A percentile compares a stretch with the other conserved stretches of the same genome.
Conservation (phyloP, 441 rosid species). For the Jatropha multifida region DNA sequence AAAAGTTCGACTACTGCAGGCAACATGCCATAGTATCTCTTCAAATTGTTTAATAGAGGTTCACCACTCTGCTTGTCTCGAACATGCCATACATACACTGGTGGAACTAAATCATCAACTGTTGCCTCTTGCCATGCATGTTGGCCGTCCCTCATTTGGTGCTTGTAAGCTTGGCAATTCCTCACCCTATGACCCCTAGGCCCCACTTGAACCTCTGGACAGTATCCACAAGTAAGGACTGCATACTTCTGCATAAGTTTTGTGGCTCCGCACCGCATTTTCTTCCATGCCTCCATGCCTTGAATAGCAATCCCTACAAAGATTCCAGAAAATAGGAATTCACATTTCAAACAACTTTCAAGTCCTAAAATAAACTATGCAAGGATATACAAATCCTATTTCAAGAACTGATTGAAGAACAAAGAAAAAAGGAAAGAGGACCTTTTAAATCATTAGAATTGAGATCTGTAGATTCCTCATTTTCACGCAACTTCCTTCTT, state of each 20-base stretch:
- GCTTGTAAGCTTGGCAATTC: slow-evolving; percentile 49
- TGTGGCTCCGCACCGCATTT: slow-evolving; percentile 37
- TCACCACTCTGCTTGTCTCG: slow-evolving; percentile 23
- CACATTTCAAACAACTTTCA: background rate
- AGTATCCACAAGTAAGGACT: slow-evolving; percentile 53
- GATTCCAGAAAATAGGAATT: background rate
- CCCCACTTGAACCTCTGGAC: slow-evolving; percentile 49
- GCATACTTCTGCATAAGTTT: slow-evolving; percentile 41
- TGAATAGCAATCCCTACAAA: slow-evolving; percentile 27
- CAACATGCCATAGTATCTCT: slow-evolving; percentile 49
- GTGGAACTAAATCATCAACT: slow-evolving; percentile 44
- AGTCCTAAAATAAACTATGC: background rate
- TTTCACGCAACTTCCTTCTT: slow-evolving; percentile 23
- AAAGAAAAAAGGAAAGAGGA: slow-evolving; percentile 11
- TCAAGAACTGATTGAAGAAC: background rate
- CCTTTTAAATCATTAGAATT: slow-evolving; percentile 30
- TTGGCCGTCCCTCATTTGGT: slow-evolving; percentile 61
- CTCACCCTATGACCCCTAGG: slow-evolving; percentile 56
- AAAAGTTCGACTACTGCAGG: slow-evolving; percentile 51
- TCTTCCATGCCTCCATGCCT: slow-evolving; percentile 47
- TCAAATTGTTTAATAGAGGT: slow-evolving; percentile 39
- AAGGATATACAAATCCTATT: background rate
- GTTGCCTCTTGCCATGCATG: slow-evolving; percentile 61
- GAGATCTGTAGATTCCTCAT: slow-evolving; percentile 15
- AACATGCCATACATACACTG: slow-evolving; percentile 48